Conservation (phyloP, 352 stramenopile species). For the Globisporangium acanthophoron region DNA sequence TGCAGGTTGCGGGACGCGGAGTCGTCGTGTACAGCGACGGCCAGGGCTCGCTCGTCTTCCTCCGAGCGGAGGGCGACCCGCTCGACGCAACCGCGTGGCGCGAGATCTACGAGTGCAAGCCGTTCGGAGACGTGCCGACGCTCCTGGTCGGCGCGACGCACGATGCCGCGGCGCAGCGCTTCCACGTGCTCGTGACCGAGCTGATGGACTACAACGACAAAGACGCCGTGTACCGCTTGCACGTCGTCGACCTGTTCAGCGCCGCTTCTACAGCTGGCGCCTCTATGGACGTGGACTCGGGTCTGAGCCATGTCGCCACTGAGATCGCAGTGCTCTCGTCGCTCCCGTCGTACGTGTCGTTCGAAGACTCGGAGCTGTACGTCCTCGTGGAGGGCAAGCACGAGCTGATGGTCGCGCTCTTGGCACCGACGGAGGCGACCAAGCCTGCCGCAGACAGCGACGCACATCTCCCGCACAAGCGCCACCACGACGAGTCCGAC, state of each 20-base stretch:
- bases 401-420: conserved; percentile 41
- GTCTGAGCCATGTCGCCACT: conserved; percentile 30
- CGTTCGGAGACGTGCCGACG: conserved; percentile 24
- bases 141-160: conserved; percentile 49
- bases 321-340: conserved; percentile 42
- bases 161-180: conserved; percentile 28
- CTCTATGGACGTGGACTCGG: conserved; percentile 31
- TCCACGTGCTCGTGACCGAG: conserved; percentile 44
- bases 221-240: conserved; percentile 50
- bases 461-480: conserved; percentile 32
- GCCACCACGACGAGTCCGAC: conserved; percentile 44
- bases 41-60: conserved; percentile 42
- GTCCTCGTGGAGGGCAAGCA: conserved; percentile 55
- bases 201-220: conserved; percentile 33
- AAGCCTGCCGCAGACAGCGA: conserved; percentile 3
- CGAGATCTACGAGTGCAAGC: conserved; percentile 45
- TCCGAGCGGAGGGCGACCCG: conserved; percentile 27
- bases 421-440: neutral
- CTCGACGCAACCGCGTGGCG: conserved; percentile 27
- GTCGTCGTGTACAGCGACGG: conserved; percentile 66
- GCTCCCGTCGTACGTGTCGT: conserved; percentile 48
- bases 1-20: conserved; percentile 55
- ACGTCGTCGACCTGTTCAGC: conserved; percentile 29
- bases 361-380: conserved; percentile 35
- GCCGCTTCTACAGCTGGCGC: conserved; percentile 1